Percentiles rank a stretch among this genome's conserved stretches.
Conservation (phyloP, 495 filamentous ascomycete species). For the Talaromyces thailandensis region DNA sequence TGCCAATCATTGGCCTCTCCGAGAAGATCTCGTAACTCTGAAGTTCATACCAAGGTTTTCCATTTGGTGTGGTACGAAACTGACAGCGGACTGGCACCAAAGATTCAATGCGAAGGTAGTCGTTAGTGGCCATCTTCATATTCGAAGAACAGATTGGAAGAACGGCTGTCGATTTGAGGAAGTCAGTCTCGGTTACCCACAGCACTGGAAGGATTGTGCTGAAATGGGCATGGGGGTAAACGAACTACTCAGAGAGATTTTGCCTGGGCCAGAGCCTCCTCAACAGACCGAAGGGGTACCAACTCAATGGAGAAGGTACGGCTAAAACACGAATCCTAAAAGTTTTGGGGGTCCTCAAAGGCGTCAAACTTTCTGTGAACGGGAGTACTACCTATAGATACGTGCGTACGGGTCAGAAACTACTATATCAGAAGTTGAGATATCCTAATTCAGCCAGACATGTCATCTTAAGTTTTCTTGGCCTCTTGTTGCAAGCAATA, state of each 20-base stretch:
- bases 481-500: neutral
- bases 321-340: neutral
- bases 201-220: conserved; percentile 5
- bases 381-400: too few species aligned
- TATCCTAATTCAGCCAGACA: neutral
- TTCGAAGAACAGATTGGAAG: conserved; percentile 7
- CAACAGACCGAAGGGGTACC: neutral
- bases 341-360: neutral
- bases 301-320: conserved; percentile 6
- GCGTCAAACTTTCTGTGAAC: too few species aligned
- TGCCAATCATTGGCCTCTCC: conserved; percentile 5
- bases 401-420: neutral
- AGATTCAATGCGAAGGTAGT: conserved; percentile 6
- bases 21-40: conserved; percentile 3
- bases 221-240: conserved; percentile 4
- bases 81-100: conserved; percentile 5
- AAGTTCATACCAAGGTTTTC: conserved; percentile 4
- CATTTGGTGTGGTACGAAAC: conserved; percentile 5
- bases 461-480: neutral
- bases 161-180: conserved; percentile 7
- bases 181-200: conserved; percentile 7
- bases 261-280: conserved; percentile 4
- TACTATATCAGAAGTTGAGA: neutral
- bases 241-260: conserved; percentile 4
- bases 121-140: conserved; percentile 6